Evolutionary conservation across 306 rosid species (phyloP).

Genomic region (Urtica urens): DNA sequence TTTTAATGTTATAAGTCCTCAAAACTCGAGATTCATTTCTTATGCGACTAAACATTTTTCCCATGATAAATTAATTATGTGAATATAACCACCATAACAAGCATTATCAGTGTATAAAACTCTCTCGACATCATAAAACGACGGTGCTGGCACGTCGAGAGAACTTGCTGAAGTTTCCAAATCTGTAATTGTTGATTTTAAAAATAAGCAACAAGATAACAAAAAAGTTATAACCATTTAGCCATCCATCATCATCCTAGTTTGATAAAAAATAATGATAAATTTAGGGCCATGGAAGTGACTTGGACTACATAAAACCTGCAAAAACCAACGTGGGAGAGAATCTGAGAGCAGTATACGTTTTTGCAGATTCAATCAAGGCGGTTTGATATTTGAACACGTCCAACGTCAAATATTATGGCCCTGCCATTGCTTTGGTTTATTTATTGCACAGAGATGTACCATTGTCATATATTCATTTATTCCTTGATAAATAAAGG

Average conservation of each 20-base stretch:
- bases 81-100: no score
- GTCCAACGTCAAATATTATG: constrained; percentile 14
- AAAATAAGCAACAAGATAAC: no score
- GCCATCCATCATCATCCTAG: not conserved
- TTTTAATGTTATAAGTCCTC: no score
- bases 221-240: not conserved
- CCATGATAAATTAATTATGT: no score
- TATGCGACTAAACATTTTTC: constrained; percentile 4
- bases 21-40: constrained; percentile 9
- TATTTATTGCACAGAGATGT: not conserved
- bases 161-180: no score
- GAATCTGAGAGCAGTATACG: constrained; percentile 53
- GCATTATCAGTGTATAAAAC: no score
- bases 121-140: no score
- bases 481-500: no score
- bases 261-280: not conserved
- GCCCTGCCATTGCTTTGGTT: not conserved
- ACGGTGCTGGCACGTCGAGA: no score
- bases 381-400: constrained; percentile 70
- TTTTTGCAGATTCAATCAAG: constrained; percentile 96
- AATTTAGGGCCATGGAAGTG: constrained; percentile 81
- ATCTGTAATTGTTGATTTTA: no score
- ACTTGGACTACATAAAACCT: constrained; percentile 69
- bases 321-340: constrained; percentile 40
- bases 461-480: not conserved